Conservation (phyloP, 805 yeast species). For the Wickerhamiella australiensis region DNA sequence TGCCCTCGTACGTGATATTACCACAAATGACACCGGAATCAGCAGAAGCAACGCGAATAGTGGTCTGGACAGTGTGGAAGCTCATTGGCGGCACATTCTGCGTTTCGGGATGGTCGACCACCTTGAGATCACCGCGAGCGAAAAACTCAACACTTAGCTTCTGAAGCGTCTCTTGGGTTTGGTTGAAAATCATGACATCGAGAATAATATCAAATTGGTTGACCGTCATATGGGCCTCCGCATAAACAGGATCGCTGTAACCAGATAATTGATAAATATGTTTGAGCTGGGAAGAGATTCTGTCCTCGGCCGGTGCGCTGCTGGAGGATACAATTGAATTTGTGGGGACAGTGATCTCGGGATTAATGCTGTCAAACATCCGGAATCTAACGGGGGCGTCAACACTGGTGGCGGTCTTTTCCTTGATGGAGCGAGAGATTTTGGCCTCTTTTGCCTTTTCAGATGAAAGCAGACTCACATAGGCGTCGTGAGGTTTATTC, state of each 20-base stretch:
- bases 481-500: slow-evolving; percentile 79
- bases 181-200: slow-evolving; percentile 89
- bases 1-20: slow-evolving; percentile 92
- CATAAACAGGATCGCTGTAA: slow-evolving; percentile 93
- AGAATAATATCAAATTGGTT: slow-evolving; percentile 93
- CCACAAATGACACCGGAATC: slow-evolving; percentile 98
- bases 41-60: slow-evolving; percentile 89
- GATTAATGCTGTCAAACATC: slow-evolving; percentile 16
- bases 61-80: slow-evolving; percentile 77
- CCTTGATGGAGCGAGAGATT: slow-evolving; percentile 31
- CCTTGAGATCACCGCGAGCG: slow-evolving; percentile 89
- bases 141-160: slow-evolving; percentile 91
- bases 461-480: slow-evolving; percentile 51
- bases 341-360: slow-evolving; percentile 6
- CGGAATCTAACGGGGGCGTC: slow-evolving; percentile 23
- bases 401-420: slow-evolving; percentile 37
- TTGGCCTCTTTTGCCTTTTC: slow-evolving; percentile 29
- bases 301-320: slow-evolving; percentile 11
- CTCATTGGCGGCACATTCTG: slow-evolving; percentile 96
- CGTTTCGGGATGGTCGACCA: slow-evolving; percentile 79
- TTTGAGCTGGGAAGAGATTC: slow-evolving; percentile 57
- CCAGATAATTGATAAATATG: slow-evolving; percentile 94
- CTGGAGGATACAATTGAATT: neutral
- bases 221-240: slow-evolving; percentile 92
- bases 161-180: slow-evolving; percentile 77